Evolutionary conservation across 495 filamentous ascomycete species (phyloP).

Genomic region (Aspergillus carlsbadensis): DNA sequence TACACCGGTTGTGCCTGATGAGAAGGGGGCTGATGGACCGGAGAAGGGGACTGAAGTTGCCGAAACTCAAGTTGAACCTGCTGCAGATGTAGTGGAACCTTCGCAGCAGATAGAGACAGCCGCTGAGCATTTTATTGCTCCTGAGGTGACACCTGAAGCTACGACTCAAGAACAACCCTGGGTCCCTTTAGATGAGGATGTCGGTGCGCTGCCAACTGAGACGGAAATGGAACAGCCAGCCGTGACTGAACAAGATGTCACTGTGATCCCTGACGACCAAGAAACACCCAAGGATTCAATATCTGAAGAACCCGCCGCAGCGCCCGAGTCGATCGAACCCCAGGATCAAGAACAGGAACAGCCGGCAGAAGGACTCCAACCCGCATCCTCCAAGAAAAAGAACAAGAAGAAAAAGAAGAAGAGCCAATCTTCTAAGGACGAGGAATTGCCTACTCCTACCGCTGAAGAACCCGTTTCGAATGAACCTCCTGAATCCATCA

Average conservation of each 20-base stretch:
- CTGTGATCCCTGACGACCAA: neutral
- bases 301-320: neutral
- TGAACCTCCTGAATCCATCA: neutral
- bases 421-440: constrained; percentile 19
- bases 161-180: constrained; percentile 1
- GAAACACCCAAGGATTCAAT: neutral
- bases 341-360: neutral
- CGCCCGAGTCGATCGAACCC: neutral
- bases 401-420: constrained; percentile 41
- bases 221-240: constrained; percentile 23
- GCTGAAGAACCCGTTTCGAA: constrained; percentile 10
- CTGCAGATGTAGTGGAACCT: neutral
- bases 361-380: constrained; percentile 13
- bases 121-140: neutral
- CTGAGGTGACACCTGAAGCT: neutral
- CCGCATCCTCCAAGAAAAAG: constrained; percentile 35
- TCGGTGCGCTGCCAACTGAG: constrained; percentile 9
- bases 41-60: neutral
- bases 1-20: neutral
- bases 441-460: neutral
- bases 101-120: neutral
- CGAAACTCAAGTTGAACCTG: constrained; percentile 1
- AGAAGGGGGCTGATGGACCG: neutral
- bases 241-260: constrained; percentile 20
- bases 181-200: constrained; percentile 1